A percentile compares a stretch with the other conserved stretches of the same genome.
These are phyloP conservation scores for Russula brevipes DNA, from an alignment of 768 basidiomycete genomes.

Conservation along the genomic window DNA sequence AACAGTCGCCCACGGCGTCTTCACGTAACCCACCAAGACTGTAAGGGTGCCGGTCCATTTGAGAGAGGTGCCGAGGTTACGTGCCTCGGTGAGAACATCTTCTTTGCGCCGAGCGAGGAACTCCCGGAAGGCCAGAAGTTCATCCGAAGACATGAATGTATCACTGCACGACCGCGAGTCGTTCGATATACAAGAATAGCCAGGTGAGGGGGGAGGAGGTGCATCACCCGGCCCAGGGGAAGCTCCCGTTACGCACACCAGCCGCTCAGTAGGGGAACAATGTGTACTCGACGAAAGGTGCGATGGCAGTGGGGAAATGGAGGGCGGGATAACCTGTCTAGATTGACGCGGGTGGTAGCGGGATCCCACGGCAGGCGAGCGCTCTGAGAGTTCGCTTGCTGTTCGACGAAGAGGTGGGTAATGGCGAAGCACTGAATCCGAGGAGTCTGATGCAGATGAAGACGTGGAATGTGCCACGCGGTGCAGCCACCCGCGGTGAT, in stretches of 20 bases:
- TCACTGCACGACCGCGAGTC: not conserved
- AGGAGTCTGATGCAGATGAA: conserved; percentile 5
- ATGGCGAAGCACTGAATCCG: no score
- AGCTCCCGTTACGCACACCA: not conserved
- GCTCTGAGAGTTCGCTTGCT: conserved; percentile 4
- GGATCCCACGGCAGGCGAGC: not conserved
- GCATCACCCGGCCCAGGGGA: not conserved
- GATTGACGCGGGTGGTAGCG: not conserved
- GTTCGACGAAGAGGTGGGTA: conserved; percentile 7
- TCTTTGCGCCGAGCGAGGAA: conserved; percentile 17
- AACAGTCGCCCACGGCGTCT: conserved; percentile 19
- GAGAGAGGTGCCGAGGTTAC: not conserved
- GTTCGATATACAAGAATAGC: not conserved
- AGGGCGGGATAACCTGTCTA: not conserved
- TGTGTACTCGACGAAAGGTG: not conserved
- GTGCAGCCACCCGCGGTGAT: not conserved
- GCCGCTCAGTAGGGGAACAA: not conserved
- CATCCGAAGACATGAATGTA: conserved; percentile 13
- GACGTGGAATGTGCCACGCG: conserved; percentile 2
- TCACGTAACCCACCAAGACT: not conserved
- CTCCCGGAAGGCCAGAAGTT: conserved; percentile 14
- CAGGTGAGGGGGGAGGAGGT: not conserved
- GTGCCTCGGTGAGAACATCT: conserved; percentile 7
- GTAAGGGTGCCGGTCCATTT: not conserved
- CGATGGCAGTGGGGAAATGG: not conserved